These are phyloP conservation scores for Fusarium sp. DNA, from an alignment of 2,329 filamentous ascomycete genomes.

Conservation along the genomic window DNA sequence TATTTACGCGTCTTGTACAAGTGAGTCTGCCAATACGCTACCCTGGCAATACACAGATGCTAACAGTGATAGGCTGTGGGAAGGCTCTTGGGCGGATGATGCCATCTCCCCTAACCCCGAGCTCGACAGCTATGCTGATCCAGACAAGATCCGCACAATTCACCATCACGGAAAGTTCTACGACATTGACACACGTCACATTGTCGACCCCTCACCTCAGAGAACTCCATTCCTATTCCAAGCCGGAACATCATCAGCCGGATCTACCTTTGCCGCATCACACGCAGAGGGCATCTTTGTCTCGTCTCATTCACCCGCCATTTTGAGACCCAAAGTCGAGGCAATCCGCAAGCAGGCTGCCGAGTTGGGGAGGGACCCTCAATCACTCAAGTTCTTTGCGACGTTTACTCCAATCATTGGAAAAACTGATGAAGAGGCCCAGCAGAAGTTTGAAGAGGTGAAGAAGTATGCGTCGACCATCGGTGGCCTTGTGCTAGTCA, in stretches of 20 bases:
- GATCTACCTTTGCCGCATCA: constrained; percentile 66
- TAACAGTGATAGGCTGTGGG: constrained; percentile 58
- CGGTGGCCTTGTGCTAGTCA: constrained; percentile 67
- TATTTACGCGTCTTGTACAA: constrained; percentile 73
- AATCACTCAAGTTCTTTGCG: constrained; percentile 67
- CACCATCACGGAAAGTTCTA: constrained; percentile 71
- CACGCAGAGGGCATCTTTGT: constrained; percentile 73
- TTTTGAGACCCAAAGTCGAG: constrained; percentile 63
- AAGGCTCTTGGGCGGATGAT: constrained; percentile 68
- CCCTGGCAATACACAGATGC: rapidly evolving
- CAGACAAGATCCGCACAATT: constrained; percentile 69
- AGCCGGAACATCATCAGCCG: constrained; percentile 69
- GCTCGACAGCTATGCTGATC: constrained; percentile 68
- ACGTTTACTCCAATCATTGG: constrained; percentile 64
- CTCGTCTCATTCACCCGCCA: constrained; percentile 62
- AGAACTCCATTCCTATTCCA: constrained; percentile 70
- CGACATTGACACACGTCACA: constrained; percentile 57
- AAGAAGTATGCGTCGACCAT: constrained; percentile 65
- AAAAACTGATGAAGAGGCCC: constrained; percentile 64
- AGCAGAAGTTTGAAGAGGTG: constrained; percentile 62
- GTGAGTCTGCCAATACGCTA: constrained; percentile 48
- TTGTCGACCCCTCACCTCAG: constrained; percentile 68
- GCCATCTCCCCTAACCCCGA: constrained; percentile 66
- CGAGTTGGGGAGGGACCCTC: constrained; percentile 65
- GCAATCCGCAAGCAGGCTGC: constrained; percentile 65